Conservation (phyloP, 352 stramenopile genomes). For the Aphanomyces stellatus region DNA sequence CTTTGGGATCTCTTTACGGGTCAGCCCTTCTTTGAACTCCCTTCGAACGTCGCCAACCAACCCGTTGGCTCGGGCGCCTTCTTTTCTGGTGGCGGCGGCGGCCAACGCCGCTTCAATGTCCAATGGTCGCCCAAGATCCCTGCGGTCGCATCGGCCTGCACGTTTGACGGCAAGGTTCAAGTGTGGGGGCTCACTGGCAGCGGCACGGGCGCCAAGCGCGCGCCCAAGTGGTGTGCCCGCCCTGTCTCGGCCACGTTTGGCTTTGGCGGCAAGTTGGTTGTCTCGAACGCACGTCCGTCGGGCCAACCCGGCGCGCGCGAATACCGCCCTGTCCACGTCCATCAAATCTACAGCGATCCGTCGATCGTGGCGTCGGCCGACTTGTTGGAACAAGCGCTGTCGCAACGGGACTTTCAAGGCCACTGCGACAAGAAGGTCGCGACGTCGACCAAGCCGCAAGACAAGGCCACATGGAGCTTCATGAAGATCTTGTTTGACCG, state of each 20-base stretch:
- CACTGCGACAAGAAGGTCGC: conserved; percentile 89
- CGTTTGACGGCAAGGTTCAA: conserved; percentile 96
- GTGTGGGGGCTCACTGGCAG: conserved; percentile 79
- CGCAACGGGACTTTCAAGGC: conserved; percentile 85
- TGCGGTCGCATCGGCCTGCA: conserved; percentile 93
- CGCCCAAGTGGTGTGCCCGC: conserved; percentile 93
- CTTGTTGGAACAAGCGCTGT: conserved; percentile 85
- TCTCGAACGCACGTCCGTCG: conserved; percentile 43
- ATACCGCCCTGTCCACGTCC: conserved; percentile 64
- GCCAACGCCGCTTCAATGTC: conserved; percentile 90
- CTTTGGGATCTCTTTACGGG: conserved; percentile 96
- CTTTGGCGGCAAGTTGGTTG: conserved; percentile 93
- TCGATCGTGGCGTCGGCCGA: conserved; percentile 81
- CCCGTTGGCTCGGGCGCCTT: conserved; percentile 71
- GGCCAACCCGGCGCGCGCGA: not conserved
- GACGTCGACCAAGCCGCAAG: conserved; percentile 41
- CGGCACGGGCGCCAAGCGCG: conserved; percentile 70
- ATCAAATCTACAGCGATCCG: conserved; percentile 68
- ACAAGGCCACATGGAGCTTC: conserved; percentile 83
- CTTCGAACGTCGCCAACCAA: conserved; percentile 48
- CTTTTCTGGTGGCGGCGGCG: conserved; percentile 50
- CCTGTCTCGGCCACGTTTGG: conserved; percentile 89
- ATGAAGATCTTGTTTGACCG: conserved; percentile 92
- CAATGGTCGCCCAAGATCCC: conserved; percentile 94
- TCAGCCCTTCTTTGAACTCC: conserved; percentile 92